These are phyloP conservation scores for Anaeramoeba ignava DNA, from an alignment of 78 protist genomes.

Conservation along the genomic window DNA sequence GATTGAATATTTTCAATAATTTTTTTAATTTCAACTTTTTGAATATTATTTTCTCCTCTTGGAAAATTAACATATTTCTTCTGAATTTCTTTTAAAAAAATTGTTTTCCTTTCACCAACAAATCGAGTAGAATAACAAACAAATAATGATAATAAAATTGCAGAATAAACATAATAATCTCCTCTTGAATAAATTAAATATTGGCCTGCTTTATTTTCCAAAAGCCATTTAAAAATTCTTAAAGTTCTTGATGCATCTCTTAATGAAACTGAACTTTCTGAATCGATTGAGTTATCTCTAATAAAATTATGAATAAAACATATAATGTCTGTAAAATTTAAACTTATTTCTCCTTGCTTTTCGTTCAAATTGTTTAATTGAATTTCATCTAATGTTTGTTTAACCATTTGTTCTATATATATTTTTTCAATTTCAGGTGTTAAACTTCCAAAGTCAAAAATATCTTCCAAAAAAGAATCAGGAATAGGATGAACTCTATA, in stretches of 20 bases:
- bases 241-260: background rate
- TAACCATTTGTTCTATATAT: background rate
- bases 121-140: too few relatives aligned
- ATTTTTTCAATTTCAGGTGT: background rate
- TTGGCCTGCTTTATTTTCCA: too few relatives aligned
- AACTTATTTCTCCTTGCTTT: background rate
- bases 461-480: conserved; percentile 4
- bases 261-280: background rate
- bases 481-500: conserved; percentile 25
- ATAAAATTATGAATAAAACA: background rate
- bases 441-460: conserved; percentile 20
- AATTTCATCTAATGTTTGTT: background rate
- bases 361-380: background rate
- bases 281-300: background rate
- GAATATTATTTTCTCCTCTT: too few relatives aligned
- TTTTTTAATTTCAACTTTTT: too few relatives aligned
- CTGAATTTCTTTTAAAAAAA: too few relatives aligned
- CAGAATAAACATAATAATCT: too few relatives aligned
- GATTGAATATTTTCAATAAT: too few relatives aligned
- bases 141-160: too few relatives aligned
- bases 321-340: background rate
- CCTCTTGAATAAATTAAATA: too few relatives aligned
- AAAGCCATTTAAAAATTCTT: too few relatives aligned
- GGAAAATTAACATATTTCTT: too few relatives aligned
- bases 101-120: too few relatives aligned